Base-by-base conservation (phyloP, 2,329 filamentous ascomycete species). In the Xylariomycetidae sp. region DNA sequence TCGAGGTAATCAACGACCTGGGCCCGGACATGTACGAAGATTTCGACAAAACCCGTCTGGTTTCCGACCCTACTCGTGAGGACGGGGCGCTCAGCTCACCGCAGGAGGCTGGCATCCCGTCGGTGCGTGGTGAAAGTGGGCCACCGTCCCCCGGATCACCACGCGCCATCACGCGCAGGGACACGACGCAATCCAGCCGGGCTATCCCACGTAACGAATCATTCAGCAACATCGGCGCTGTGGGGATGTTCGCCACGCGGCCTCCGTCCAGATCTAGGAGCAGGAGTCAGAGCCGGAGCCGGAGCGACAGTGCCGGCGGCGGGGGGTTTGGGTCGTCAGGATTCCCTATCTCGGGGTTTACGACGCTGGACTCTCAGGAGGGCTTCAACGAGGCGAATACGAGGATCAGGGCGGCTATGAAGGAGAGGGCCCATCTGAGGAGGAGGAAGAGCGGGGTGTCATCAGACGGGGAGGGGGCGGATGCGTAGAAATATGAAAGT, bases 11-110 rank as follows among this genome's bases (percentile, higher is more conserved):
- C 70, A 97, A 98, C 62, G 88, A 85, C 13, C 79, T 98, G 10
- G 92, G 92, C 0, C 92, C 92, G 1, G 89, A 97, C 56, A 82
- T 98, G 67, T 98, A 94, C 65, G 83, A 88, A n/a, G 92, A 98
- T 65, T 98, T 95, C 54, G 86, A 92, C 50, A 75, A 81, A 42
- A 74, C 77, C 10, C 77, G 87, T 20, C 74, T 92, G 36, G 67
- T 90, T 18, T 66, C 71, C 4, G 76, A 81, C 42, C 64, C 74
- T 1, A 61, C 65, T 43, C 63, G 47, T 16, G 45, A 41, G 14
- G 45, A 53, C n/a, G 48, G 50, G 5, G 37, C 38, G 22, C 41
- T 50, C 26, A 46, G 40, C 30, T 45, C 45, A 14, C 35, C 51
- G 34, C 50, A 54, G 22, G 63, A 65, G 37, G 46, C 51, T 6